Conservation (phyloP, 768 basidiomycete species). For the Suillus brevipes region DNA sequence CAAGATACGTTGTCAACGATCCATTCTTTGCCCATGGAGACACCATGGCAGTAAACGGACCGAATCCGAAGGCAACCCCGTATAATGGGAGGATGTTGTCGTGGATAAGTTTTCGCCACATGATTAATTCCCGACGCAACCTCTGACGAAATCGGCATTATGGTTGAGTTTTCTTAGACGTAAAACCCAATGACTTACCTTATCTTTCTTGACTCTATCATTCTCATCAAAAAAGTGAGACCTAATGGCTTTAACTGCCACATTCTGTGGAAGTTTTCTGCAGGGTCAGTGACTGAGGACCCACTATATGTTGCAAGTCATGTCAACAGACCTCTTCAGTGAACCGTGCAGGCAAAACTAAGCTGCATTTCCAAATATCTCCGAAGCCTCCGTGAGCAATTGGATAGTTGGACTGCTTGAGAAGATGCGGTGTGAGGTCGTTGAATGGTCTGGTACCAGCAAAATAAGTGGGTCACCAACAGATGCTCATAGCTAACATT, state of each 20-base stretch:
- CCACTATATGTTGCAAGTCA: not conserved
- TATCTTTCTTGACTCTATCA: conserved; percentile 7
- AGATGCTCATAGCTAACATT: not conserved
- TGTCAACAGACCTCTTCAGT: not conserved
- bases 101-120: conserved; percentile 23
- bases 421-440: conserved; percentile 8
- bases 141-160: conserved; percentile 9
- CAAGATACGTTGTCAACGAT: conserved; percentile 17
- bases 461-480: not conserved
- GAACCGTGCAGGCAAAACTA: not conserved
- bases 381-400: conserved; percentile 10
- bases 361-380: conserved; percentile 10
- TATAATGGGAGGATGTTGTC: conserved; percentile 23
- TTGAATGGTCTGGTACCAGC: not conserved
- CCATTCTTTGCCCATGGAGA: conserved; percentile 26
- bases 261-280: not conserved
- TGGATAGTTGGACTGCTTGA: not conserved
- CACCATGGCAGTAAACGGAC: conserved; percentile 23
- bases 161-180: not conserved
- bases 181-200: not conserved
- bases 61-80: conserved; percentile 23
- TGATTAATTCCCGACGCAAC: conserved; percentile 21
- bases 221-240: conserved; percentile 3
- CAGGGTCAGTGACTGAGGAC: not conserved
- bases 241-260: conserved; percentile 11